Percentiles rank a stretch among this genome's conserved stretches.
Evolutionary conservation across 371 early-diverging fungal genomes (phyloP).

Genomic region (Saksenaea vasiformis): DNA sequence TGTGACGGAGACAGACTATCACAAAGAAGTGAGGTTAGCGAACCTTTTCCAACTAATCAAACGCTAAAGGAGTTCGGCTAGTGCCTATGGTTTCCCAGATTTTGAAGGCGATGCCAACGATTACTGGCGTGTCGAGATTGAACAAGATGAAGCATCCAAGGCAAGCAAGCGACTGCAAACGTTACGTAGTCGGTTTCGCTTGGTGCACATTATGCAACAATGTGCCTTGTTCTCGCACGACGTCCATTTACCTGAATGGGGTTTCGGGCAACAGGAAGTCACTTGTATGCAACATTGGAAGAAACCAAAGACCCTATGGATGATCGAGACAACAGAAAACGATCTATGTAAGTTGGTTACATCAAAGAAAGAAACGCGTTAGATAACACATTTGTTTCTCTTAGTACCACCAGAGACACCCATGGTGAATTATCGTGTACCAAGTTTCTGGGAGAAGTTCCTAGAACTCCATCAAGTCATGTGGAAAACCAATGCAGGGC

Average conservation of each 20-base stretch:
- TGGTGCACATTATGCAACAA: constrained; percentile 73
- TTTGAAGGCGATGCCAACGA: constrained; percentile 61
- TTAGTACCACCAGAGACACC: constrained; percentile 43
- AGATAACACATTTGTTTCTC: not conserved
- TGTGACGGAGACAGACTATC: constrained; percentile 86
- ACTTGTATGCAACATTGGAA: constrained; percentile 79
- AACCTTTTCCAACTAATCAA: too few relatives aligned
- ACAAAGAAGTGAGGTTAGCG: constrained; percentile 79
- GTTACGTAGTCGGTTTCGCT: constrained; percentile 72
- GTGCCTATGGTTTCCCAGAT: constrained; percentile 61
- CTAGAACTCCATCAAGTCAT: constrained; percentile 80
- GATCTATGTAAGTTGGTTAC: constrained; percentile 40
- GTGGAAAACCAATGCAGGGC: constrained; percentile 80
- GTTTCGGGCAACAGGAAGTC: constrained; percentile 94
- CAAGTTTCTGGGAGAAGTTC: constrained; percentile 79
- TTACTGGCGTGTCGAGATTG: constrained; percentile 76
- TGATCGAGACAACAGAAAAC: constrained; percentile 60
- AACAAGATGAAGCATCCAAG: constrained; percentile 56
- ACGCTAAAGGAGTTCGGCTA: constrained; percentile 30
- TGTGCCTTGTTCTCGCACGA: constrained; percentile 83
- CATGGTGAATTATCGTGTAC: constrained; percentile 49
- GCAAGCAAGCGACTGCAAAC: constrained; percentile 62
- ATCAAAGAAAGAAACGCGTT: not conserved
- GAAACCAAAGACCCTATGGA: constrained; percentile 69
- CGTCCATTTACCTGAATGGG: constrained; percentile 96